Evolutionary conservation across 805 yeast genomes (phyloP).

Genomic region (Schizosaccharomyces japonicus): DNA sequence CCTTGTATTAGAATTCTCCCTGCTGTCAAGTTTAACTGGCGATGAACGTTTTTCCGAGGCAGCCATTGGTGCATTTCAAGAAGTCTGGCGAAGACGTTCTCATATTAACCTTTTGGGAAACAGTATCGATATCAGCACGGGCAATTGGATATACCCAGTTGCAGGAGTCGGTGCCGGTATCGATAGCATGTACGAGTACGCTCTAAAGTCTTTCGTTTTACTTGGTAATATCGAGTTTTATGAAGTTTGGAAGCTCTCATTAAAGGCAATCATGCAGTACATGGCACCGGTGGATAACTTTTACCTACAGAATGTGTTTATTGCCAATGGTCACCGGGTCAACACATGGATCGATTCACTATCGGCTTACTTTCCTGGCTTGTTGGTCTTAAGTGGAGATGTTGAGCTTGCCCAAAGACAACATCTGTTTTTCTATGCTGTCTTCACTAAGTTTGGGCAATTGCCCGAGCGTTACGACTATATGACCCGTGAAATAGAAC

Average conservation of each 20-base stretch:
- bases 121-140: slow-evolving; percentile 39
- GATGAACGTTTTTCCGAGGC: slow-evolving; percentile 44
- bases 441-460: slow-evolving; percentile 60
- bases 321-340: slow-evolving; percentile 25
- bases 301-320: slow-evolving; percentile 34
- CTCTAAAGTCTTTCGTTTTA: slow-evolving; percentile 49
- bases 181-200: slow-evolving; percentile 77
- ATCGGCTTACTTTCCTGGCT: slow-evolving; percentile 73
- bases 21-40: slow-evolving; percentile 51
- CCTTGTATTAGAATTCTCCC: slow-evolving; percentile 55
- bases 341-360: slow-evolving; percentile 65
- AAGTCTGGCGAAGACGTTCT: slow-evolving; percentile 46
- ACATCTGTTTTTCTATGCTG: slow-evolving; percentile 40
- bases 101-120: slow-evolving; percentile 32
- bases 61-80: slow-evolving; percentile 38
- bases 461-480: slow-evolving; percentile 75
- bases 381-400: slow-evolving; percentile 59
- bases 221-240: slow-evolving; percentile 35
- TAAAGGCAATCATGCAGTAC: slow-evolving; percentile 32
- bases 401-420: slow-evolving; percentile 35
- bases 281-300: slow-evolving; percentile 23
- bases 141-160: slow-evolving; percentile 31
- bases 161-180: slow-evolving; percentile 80
- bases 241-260: slow-evolving; percentile 35
- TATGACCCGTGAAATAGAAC: slow-evolving; percentile 17